Conservation (phyloP, 768 basidiomycete species). For the Amanita muscaria region DNA sequence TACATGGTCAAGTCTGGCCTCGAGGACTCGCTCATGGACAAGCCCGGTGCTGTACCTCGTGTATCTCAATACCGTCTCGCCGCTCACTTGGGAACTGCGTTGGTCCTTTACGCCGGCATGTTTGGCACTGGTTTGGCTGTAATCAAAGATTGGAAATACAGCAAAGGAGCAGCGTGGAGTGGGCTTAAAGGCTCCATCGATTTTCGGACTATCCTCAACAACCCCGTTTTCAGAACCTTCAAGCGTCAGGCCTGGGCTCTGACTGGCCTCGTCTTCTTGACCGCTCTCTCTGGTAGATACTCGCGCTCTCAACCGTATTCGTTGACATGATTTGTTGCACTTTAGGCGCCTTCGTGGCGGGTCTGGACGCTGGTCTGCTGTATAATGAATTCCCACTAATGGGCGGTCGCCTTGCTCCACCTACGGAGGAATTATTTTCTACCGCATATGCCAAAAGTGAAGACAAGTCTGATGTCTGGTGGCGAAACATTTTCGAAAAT, state of each 20-base stretch:
- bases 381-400: slow-evolving; percentile 98
- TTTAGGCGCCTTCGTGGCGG: slow-evolving; percentile 94
- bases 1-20: slow-evolving; percentile 99
- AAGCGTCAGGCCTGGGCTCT: slow-evolving; percentile 49
- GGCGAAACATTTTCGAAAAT: slow-evolving; percentile 95
- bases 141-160: slow-evolving; percentile 74
- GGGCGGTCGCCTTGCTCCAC: slow-evolving; percentile 83
- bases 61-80: slow-evolving; percentile 97
- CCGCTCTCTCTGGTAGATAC: slow-evolving; percentile 78
- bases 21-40: slow-evolving; percentile 70
- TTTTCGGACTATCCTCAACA: slow-evolving; percentile 39
- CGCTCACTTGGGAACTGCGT: slow-evolving; percentile 86
- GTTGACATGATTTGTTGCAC: not conserved
- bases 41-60: slow-evolving; percentile 80
- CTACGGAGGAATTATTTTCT: slow-evolving; percentile 74
- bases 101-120: slow-evolving; percentile 92
- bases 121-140: slow-evolving; percentile 68
- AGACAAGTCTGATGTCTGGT: slow-evolving; percentile 78
- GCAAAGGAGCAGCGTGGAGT: slow-evolving; percentile 48
- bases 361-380: slow-evolving; percentile 91
- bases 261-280: slow-evolving; percentile 77
- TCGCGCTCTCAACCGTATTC: slow-evolving; percentile 2
- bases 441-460: slow-evolving; percentile 58
- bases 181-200: slow-evolving; percentile 34
- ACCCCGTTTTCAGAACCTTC: slow-evolving; percentile 51